Evolutionary conservation across 352 stramenopile species (phyloP), one percentile per base, ranked within the genome.

Genomic region (Globisporangium okanoganense): DNA sequence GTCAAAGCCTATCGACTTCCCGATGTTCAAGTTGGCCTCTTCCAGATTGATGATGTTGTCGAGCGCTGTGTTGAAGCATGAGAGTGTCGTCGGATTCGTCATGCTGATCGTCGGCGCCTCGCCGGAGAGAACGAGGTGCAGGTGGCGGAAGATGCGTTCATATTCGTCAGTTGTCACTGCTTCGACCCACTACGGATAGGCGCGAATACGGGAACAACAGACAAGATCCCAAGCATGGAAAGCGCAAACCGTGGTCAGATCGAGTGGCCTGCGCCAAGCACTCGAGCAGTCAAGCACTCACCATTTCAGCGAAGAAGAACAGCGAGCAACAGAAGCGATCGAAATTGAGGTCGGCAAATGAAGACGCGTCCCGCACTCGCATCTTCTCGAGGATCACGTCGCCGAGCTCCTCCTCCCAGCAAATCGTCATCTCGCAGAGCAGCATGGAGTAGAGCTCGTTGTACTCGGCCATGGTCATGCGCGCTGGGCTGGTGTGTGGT

Each of bases 381-480:
- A 87, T 78, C 53, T 85, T 87, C 41, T 16, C 25, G 38, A 84
- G 41, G 9, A 84, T 61, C 27, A 62, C 57, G 52, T 81, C 68
- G 40, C 73, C 77, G 5, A 78, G 69, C 45, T 85, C 76, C 35
- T 87, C 69, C 18, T 85, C 78, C 73, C 73, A 85, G 68, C 72
- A 88, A 38, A 85, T 73, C 10, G 74, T 84, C 78, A 84, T 81
- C 44, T 84, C 72, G 29, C 76, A 81, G n/a, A 88, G 56, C 40
- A 88, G 36, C 8, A 70, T 78, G 3, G 72, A 78, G 68, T 84
- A 85, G 56, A 79, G 67, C 36, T 67, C 65, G 22, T 81, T 57
- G 59, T 76, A 85, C 53, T 85, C 78, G 2, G 71, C 61, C 10
- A 59, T 61, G 0, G 64, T 67, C 62, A 84, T 75, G 18, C 40